Base-by-base conservation (phyloP, 1,284 basidiomycete species). In the Cryptococcus sp. region DNA sequence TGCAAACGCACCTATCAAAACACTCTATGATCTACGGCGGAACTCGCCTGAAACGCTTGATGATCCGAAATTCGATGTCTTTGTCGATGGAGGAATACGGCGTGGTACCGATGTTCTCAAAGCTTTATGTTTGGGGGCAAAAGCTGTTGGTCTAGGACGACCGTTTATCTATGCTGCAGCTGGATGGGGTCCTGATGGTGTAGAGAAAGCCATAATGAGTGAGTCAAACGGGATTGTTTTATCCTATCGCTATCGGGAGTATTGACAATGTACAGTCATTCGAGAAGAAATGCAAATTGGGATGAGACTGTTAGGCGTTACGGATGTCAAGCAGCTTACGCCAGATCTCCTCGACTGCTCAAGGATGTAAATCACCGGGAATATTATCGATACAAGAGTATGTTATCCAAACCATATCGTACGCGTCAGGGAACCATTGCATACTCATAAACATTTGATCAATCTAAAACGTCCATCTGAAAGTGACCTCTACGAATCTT, bases 21-120 rank as follows among this genome's bases (percentile, higher is more conserved):
- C 79, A 15, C 65, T 80, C 30, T 76, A 77, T 59, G 79, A 80
- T 63, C 67, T 82, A 35, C 74, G 79, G 13, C 67, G 73, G 41
- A 73, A 72, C 43, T 68, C 73, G 6, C 81, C 81, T 2, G 77
- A 79, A 48, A 63, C 81, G 14, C 77, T 82, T 52, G 60, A 76
- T 34, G 73, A 78, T 63, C 61, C 80, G 55, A 81, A 83, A 10
- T 41, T 41, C 38, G 38, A 41, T 72, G 34, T 84, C 37, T 82
- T 79, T 62, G 68, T 78, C 45, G 77, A 78, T 55, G 76, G 78
- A 31, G 78, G 78, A 3, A 60, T 78, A 15, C 56, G 76, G n/a
- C 60, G 76, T 51, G 77, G 76, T 0, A 70, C 71, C 2, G 76
- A 78, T 55, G 73, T 78, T 30, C 61, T 78, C 54, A 78, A 77